Conservation (phyloP, 2,329 filamentous ascomycete genomes). For the Drechmeria coniospora region DNA sequence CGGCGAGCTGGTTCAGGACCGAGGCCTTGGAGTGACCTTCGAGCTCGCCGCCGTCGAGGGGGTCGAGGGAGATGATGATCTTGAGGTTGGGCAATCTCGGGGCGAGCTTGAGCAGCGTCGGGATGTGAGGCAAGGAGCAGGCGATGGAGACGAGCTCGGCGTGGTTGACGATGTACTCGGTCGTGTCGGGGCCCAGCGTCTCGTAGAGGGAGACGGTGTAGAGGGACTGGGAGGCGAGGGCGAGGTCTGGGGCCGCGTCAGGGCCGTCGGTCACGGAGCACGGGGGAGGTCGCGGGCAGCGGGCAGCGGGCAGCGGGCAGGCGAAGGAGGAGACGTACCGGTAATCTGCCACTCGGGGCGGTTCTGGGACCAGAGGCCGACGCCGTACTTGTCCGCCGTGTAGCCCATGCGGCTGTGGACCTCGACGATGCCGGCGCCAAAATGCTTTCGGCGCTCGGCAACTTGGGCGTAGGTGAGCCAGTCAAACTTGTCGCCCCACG, state of each 20-base stretch:
- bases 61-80: conserved; percentile 74
- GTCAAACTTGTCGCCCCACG: conserved; percentile 57
- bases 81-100: conserved; percentile 68
- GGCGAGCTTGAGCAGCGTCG: conserved; percentile 63
- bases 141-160: conserved; percentile 60
- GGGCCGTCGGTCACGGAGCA: background rate
- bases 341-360: conserved; percentile 77
- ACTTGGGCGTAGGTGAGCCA: conserved; percentile 76
- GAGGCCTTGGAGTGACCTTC: conserved; percentile 64
- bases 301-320: no score
- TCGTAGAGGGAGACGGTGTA: conserved; percentile 93
- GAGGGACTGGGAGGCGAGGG: conserved; percentile 70
- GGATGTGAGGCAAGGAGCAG: conserved; percentile 67
- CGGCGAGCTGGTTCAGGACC: conserved; percentile 60
- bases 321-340: conserved; percentile 26
- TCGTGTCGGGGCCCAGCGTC: conserved; percentile 78
- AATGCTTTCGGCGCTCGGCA: conserved; percentile 63
- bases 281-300: background rate
- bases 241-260: conserved; percentile 47
- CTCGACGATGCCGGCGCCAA: conserved; percentile 74
- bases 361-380: conserved; percentile 80
- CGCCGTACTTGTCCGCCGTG: conserved; percentile 44
- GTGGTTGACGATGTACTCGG: conserved; percentile 93
- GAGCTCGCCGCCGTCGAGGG: conserved; percentile 64
- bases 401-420: conserved; percentile 62